Conservation (phyloP, 352 stramenopile species). For the Pelagophyceae sp. region DNA sequence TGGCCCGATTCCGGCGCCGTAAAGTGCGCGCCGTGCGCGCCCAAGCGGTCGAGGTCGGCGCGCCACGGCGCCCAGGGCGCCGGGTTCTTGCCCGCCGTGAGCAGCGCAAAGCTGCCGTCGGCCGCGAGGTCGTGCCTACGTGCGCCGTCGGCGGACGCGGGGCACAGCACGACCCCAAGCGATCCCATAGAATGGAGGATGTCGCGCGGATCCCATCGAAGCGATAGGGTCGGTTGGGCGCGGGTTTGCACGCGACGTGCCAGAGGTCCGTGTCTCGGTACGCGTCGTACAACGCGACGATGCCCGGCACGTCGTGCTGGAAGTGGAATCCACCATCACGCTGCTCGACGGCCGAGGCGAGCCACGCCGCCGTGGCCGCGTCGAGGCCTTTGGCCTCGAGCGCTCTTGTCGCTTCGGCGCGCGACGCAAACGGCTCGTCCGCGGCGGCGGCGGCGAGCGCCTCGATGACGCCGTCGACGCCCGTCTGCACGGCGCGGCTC, state of each 20-base stretch:
- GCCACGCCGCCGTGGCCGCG: not conserved
- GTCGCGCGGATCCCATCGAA: too few species aligned
- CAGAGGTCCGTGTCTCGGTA: not conserved
- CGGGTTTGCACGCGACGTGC: too few species aligned
- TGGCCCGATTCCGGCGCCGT: not conserved
- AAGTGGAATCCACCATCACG: not conserved
- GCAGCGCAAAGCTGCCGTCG: not conserved
- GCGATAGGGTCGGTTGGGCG: too few species aligned
- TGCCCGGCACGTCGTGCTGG: not conserved
- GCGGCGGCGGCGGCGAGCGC: not conserved
- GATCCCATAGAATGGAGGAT: too few species aligned
- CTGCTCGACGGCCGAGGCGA: not conserved
- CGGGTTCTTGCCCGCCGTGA: not conserved
- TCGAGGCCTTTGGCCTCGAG: not conserved
- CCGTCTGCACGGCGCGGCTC: not conserved
- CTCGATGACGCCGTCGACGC: not conserved
- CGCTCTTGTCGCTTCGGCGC: not conserved
- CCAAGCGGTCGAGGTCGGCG: not conserved
- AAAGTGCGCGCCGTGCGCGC: not conserved
- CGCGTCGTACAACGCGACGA: not conserved
- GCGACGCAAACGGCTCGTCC: not conserved
- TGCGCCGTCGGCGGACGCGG: too few species aligned
- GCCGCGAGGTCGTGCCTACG: not conserved
- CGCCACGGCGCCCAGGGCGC: too few species aligned
- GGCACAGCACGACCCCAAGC: too few species aligned